Evolutionary conservation across 768 basidiomycete genomes (phyloP), one percentile per base, ranked within the genome.

Genomic region (Ephemerocybe angulata): DNA sequence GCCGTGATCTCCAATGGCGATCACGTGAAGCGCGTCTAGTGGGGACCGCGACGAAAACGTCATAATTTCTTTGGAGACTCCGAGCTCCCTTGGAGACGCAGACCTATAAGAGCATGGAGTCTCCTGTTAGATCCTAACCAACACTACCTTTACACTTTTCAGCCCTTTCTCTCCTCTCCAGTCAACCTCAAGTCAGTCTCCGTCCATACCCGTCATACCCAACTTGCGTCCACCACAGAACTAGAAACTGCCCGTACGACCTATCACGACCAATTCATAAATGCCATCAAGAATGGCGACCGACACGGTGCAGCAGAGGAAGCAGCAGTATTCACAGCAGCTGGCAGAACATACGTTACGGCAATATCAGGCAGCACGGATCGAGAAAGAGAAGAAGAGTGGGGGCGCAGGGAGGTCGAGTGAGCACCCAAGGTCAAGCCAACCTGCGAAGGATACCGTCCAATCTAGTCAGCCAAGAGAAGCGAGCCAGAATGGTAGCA

Each of bases 261-360:
- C 35, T 37, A n/a, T 12, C n/a, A n/a, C n/a, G n/a, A n/a, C n/a
- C 22, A 21, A n/a, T 40, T 40, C 22, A 2, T 13, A 17, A 12
- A n/a, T 21, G 22, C 38, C 3, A 40, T 40, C 38, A 40, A 21
- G 13, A 40, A 61, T 56, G 57, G 48, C 57, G 10, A 64, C 67
- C n/a, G 62, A 67, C 33, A 69, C 71, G 17, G 4, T 70, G 29
- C 72, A 77, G 57, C 72, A 76, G 50, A 63, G 70, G 60, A 75
- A 70, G 54, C 63, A 63, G 15, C 60, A 65, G 22, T 78, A 80
- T 52, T 72, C 76, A 2, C 67, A 65, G 24, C 69, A 76, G 52
- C 63, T 80, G 10, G 73, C 72, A 6, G 75, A 65, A 3, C 65
- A 78, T 58, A 80, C 78, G 1, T 63, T 70, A 8, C 70, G 70